A percentile compares a stretch with the other conserved stretches of the same genome.
These are phyloP conservation scores for Pholiota microspora DNA, from an alignment of 768 basidiomycete genomes.

Conservation along the genomic window DNA sequence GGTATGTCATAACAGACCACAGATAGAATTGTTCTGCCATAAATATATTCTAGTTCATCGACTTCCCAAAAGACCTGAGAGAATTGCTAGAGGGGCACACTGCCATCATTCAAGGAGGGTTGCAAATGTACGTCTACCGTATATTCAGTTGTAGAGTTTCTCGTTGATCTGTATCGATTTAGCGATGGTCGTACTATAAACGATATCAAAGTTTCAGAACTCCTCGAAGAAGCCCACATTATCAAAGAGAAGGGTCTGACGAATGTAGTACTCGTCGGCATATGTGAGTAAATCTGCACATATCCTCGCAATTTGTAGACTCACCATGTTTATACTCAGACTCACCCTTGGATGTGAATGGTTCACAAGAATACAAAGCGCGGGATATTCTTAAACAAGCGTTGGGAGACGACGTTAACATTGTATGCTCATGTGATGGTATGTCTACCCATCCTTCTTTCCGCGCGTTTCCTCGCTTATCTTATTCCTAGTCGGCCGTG, in stretches of 20 bases:
- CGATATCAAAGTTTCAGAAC: slow-evolving; percentile 39
- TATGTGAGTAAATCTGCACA: slow-evolving; percentile 21
- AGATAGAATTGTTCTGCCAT: background rate
- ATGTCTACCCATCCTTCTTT: slow-evolving; percentile 2
- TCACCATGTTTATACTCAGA: slow-evolving; percentile 15
- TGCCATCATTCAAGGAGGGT: slow-evolving; percentile 33
- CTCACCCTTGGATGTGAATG: slow-evolving; percentile 31
- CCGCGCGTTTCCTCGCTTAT: background rate
- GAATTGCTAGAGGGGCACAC: slow-evolving; percentile 28
- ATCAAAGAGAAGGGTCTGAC: slow-evolving; percentile 28
- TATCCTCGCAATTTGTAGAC: background rate
- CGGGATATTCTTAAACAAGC: slow-evolving; percentile 27
- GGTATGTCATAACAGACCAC: slow-evolving; percentile 34
- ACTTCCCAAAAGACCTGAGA: slow-evolving; percentile 29
- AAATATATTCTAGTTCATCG: slow-evolving; percentile 30
- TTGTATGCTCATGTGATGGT: slow-evolving; percentile 54
- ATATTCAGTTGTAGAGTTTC: background rate
- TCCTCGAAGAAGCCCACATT: slow-evolving; percentile 39
- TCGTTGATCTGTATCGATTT: background rate
- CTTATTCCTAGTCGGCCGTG: slow-evolving; percentile 41
- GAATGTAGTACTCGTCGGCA: slow-evolving; percentile 28
- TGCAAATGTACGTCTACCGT: slow-evolving; percentile 38
- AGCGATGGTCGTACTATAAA: slow-evolving; percentile 31
- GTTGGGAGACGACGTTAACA: slow-evolving; percentile 38
- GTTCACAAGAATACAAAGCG: slow-evolving; percentile 30